Base-by-base conservation (phyloP, 768 basidiomycete species). In the Termitomyces bulborhizus region DNA sequence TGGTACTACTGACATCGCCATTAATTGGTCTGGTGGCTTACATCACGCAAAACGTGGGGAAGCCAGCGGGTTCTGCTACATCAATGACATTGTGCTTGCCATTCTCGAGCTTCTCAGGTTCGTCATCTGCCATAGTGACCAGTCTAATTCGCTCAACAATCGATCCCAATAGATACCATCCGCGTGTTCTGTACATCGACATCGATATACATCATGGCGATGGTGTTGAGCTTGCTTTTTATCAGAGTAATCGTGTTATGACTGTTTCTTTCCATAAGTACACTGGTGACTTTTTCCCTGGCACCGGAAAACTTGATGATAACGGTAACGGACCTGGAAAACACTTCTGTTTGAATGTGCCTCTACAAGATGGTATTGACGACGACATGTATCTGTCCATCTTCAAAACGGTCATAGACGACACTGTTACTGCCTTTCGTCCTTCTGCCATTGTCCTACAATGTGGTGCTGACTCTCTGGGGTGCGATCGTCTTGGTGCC, bases 221-320 rank as follows among this genome's bases (percentile, higher is more conserved):
- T 64, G 96, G 96, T 24, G 97, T 99, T 2, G 93, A 99, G 66
- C 88, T 96, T 57, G 97, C 96, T 0, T 98, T 99, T 70, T 99
- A 96, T 71, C 88, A 96, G 62, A 89, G 93, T 39, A 94, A 99
- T 64, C 86, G 96, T n/a, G 96, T 99, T 59, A 88, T 98, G 83
- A 98, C 96, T 0, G 92, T 98, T 13, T 98, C 96, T 0, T 99
- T 99, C 72, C 96, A 99, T 77, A 98, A 98, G 72, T 99, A 97
- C 75, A 94, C 90, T 1, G 94, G 93, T 54, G 93, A 96, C 65
- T 99, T 99, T 77, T 99, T 99, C 70, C 96, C 96, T 0, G 94
- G 95, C 0, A 99, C 96, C 0, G 96, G 96, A 15, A 94, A 94
- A 69, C 78, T 98, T 8, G 90, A 95, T 65, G 96, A 99, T 72